These are phyloP conservation scores for Sistotremastrum suecicum DNA, from an alignment of 768 basidiomycete species.

Conservation along the genomic window DNA sequence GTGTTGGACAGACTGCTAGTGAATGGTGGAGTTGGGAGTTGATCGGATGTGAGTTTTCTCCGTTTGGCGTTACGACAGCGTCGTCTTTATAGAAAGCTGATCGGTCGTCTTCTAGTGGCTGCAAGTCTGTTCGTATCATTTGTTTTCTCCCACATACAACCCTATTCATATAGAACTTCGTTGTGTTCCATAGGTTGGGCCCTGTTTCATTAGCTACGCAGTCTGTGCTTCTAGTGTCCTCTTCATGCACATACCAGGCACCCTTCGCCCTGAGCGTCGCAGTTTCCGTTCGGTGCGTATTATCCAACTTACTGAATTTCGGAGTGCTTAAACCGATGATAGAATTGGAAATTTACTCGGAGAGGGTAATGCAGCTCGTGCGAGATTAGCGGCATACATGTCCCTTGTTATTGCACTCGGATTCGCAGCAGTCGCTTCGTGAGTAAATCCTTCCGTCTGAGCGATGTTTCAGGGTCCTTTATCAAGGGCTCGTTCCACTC, in stretches of 20 bases:
- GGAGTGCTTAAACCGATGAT: neutral
- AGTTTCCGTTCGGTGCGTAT: slow-evolving; percentile 60
- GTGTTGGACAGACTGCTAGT: slow-evolving; percentile 73
- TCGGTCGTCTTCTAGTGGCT: slow-evolving; percentile 23
- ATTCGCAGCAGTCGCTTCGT: slow-evolving; percentile 40
- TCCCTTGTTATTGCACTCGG: slow-evolving; percentile 51
- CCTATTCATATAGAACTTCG: slow-evolving; percentile 8
- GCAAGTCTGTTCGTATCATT: slow-evolving; percentile 30
- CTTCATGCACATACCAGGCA: slow-evolving; percentile 67
- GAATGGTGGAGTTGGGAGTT: slow-evolving; percentile 99
- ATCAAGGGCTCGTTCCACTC: neutral
- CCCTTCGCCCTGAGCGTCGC: slow-evolving; percentile 77
- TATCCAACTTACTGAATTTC: neutral
- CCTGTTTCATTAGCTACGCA: slow-evolving; percentile 77
- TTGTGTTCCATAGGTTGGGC: slow-evolving; percentile 40
- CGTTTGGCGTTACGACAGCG: neutral
- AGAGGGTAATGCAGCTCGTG: slow-evolving; percentile 59
- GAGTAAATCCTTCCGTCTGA: slow-evolving; percentile 27
- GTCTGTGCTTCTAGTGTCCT: slow-evolving; percentile 67
- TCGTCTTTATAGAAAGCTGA: neutral
- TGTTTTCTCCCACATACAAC: neutral
- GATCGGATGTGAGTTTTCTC: slow-evolving; percentile 31
- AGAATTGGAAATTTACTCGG: slow-evolving; percentile 87
- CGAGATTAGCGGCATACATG: slow-evolving; percentile 49
- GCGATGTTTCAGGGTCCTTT: neutral